Evolutionary conservation across 805 yeast genomes (phyloP).

Genomic region (Wickerhamiella siamensis): DNA sequence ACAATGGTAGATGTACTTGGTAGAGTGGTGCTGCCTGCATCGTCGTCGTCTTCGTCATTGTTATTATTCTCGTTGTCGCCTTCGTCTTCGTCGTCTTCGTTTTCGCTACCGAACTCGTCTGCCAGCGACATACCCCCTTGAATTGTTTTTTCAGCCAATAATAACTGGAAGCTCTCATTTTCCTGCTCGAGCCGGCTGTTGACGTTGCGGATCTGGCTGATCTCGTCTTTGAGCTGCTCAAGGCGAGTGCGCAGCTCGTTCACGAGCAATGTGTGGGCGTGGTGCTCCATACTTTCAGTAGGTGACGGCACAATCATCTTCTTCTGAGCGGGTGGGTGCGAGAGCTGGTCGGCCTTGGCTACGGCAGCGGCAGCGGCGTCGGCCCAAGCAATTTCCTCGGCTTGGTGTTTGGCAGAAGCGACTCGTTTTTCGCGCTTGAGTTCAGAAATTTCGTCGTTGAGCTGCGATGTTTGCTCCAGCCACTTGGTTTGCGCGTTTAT

Average conservation of each 20-base stretch:
- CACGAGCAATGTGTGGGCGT: constrained; percentile 20
- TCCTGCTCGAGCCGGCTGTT: constrained; percentile 30
- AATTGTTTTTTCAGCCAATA: constrained; percentile 24
- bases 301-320: neutral
- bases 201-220: constrained; percentile 47
- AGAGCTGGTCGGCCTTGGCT: neutral
- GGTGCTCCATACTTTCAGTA: constrained; percentile 17
- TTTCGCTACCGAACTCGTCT: neutral
- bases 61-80: neutral
- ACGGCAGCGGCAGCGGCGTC: neutral
- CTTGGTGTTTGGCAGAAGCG: constrained; percentile 1
- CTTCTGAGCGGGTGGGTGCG: constrained; percentile 17
- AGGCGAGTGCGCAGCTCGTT: constrained; percentile 21
- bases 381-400: neutral
- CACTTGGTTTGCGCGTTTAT: constrained; percentile 20
- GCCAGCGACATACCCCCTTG: constrained; percentile 9
- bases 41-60: constrained; percentile 1
- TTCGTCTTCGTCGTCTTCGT: neutral
- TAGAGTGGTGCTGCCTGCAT: neutral
- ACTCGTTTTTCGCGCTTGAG: constrained; percentile 8
- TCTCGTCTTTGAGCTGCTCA: constrained; percentile 18
- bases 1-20: neutral
- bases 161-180: constrained; percentile 24
- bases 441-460: constrained; percentile 14
- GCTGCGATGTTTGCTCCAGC: constrained; percentile 12